These are phyloP conservation scores for Penstemon newberryi DNA, from an alignment of 257 asterid species.

Conservation along the genomic window DNA sequence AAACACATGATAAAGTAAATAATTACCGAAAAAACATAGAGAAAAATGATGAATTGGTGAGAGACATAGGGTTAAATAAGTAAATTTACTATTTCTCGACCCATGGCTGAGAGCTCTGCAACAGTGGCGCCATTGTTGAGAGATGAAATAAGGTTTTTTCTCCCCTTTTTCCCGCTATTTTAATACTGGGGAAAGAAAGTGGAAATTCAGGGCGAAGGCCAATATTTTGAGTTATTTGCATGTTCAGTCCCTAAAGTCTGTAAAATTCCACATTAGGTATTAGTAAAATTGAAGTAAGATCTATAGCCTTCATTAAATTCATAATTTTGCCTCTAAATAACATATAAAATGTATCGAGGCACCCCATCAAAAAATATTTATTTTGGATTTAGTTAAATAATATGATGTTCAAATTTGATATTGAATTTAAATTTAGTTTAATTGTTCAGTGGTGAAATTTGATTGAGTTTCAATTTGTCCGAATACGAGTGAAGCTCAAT, in stretches of 20 bases:
- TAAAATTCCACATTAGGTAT: background rate
- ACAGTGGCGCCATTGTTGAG: constrained; percentile 79
- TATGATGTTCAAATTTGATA: too few relatives aligned
- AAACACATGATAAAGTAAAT: constrained; percentile 1
- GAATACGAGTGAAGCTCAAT: too few relatives aligned
- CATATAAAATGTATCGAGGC: too few relatives aligned
- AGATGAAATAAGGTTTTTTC: constrained; percentile 28
- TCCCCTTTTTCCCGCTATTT: constrained; percentile 43
- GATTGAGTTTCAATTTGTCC: too few relatives aligned
- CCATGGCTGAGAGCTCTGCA: constrained; percentile 96
- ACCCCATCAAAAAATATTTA: too few relatives aligned
- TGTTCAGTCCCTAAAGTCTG: constrained; percentile 23
- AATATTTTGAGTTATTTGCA: constrained; percentile 4
- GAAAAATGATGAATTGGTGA: background rate
- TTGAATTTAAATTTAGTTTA: too few relatives aligned
- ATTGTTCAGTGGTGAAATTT: too few relatives aligned
- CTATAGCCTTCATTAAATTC: background rate
- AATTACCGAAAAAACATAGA: background rate
- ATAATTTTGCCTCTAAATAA: background rate
- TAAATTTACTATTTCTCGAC: constrained; percentile 84
- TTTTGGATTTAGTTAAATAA: too few relatives aligned
- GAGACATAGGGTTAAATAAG: background rate
- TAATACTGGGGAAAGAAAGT: background rate
- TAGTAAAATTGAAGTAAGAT: background rate
- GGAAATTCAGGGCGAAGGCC: constrained; percentile 4